phyloP scores from a whole-genome alignment of 1,284 basidiomycete species.

The Athelia sp. region DNA sequence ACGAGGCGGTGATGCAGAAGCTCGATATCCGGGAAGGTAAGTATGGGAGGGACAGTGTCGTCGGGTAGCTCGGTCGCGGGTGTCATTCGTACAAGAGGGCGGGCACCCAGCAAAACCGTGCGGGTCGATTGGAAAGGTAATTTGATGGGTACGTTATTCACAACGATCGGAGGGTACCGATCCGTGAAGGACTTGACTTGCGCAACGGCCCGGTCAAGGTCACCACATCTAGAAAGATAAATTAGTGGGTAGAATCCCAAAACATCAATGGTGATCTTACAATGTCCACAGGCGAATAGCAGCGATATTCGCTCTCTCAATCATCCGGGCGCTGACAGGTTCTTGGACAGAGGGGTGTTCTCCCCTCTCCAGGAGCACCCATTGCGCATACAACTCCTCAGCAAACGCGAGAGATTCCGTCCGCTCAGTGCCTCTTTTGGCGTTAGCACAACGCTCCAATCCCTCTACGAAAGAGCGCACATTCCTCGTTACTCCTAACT shows the following conservation, averaged over 20 bases:
- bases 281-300: conserved; percentile 57
- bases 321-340: conserved; percentile 37
- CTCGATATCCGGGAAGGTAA: conserved; percentile 63
- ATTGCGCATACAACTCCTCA: conserved; percentile 54
- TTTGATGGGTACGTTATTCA: conserved; percentile 35
- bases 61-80: conserved; percentile 51
- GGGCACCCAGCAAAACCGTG: conserved; percentile 41
- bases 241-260: not conserved
- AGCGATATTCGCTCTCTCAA: conserved; percentile 63
- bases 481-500: conserved; percentile 40
- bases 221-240: conserved; percentile 35
- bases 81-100: conserved; percentile 63
- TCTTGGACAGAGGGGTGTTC: conserved; percentile 14
- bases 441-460: conserved; percentile 58
- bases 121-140: conserved; percentile 47
- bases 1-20: conserved; percentile 61
- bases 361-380: conserved; percentile 40
- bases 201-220: conserved; percentile 46
- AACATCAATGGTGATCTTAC: conserved; percentile 35
- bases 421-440: conserved; percentile 42
- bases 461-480: conserved; percentile 59
- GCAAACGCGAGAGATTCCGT: conserved; percentile 42
- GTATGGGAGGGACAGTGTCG: conserved; percentile 62
- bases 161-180: conserved; percentile 49
- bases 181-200: conserved; percentile 51